Evolutionary conservation across 2,329 filamentous ascomycete species (phyloP).

Genomic region (Emmonsiellopsis sp.): DNA sequence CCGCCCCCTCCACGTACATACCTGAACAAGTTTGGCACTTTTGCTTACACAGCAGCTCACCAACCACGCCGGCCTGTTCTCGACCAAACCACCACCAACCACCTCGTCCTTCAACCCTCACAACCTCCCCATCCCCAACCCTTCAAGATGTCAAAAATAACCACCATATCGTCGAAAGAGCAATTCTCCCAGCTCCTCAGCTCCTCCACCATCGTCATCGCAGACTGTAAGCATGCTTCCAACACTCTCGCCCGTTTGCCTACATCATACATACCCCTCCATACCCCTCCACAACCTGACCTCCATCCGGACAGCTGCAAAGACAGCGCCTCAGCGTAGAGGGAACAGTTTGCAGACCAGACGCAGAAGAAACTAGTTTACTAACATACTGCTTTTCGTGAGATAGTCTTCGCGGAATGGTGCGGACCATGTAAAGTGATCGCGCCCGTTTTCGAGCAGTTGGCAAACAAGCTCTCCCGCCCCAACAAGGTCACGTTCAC

Average conservation of each 20-base stretch:
- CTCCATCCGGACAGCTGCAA: background rate
- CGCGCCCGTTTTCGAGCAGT: constrained; percentile 70
- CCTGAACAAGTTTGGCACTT: background rate
- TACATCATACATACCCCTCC: constrained; percentile 1
- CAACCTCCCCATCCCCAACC: constrained; percentile 10
- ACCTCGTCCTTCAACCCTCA: constrained; percentile 8
- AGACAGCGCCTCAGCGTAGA: background rate
- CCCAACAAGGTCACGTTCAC: constrained; percentile 69
- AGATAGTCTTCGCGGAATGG: constrained; percentile 76
- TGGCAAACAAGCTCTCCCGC: constrained; percentile 62
- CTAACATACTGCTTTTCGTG: constrained; percentile 17
- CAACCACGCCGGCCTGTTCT: background rate
- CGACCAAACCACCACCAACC: constrained; percentile 5
- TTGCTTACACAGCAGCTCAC: constrained; percentile 1
- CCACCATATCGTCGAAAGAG: constrained; percentile 52
- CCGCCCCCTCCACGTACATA: too few relatives aligned
- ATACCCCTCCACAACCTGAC: background rate
- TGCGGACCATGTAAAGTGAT: constrained; percentile 78
- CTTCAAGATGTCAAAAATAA: constrained; percentile 32
- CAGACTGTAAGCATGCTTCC: constrained; percentile 64
- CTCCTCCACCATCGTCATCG: constrained; percentile 69
- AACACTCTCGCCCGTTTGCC: background rate
- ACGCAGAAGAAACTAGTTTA: background rate
- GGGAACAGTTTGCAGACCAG: background rate
- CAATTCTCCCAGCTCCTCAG: constrained; percentile 62